Evolutionary conservation across 805 yeast species (phyloP).

Genomic region (Hagleromyces aurorensis): DNA sequence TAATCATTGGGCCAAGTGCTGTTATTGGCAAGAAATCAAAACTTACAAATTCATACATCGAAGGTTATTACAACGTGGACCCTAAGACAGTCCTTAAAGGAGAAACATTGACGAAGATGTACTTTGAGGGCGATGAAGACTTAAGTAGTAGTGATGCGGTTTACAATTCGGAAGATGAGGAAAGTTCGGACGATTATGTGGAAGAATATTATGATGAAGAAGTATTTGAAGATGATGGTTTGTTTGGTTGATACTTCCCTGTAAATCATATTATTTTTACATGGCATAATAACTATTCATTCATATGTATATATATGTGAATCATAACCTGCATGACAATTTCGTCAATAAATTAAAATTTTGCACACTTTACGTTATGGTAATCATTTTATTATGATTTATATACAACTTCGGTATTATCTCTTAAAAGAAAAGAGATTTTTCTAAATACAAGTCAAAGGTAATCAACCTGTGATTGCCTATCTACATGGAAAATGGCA

Average conservation of each 20-base stretch:
- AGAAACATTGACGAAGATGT: constrained; percentile 42
- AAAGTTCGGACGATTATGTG: constrained; percentile 30
- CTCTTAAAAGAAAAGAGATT: no score
- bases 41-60: constrained; percentile 77
- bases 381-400: no score
- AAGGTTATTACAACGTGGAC: constrained; percentile 64
- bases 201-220: constrained; percentile 37
- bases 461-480: no score
- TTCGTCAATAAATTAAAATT: no score
- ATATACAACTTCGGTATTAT: no score
- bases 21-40: constrained; percentile 55
- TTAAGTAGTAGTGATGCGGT: constrained; percentile 24
- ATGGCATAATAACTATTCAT: no score
- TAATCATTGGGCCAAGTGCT: constrained; percentile 70
- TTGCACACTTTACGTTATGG: no score
- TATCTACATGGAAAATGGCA: no score
- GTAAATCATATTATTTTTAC: no score
- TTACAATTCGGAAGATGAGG: constrained; percentile 29
- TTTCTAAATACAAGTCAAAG: no score
- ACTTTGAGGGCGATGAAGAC: constrained; percentile 20
- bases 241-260: constrained; percentile 42
- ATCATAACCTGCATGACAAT: no score
- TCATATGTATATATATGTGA: no score
- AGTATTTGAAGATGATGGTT: constrained; percentile 49
- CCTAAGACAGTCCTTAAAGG: constrained; percentile 47